Conservation (phyloP, 2,329 filamentous ascomycete species). For the Neofusicoccum sp. region DNA sequence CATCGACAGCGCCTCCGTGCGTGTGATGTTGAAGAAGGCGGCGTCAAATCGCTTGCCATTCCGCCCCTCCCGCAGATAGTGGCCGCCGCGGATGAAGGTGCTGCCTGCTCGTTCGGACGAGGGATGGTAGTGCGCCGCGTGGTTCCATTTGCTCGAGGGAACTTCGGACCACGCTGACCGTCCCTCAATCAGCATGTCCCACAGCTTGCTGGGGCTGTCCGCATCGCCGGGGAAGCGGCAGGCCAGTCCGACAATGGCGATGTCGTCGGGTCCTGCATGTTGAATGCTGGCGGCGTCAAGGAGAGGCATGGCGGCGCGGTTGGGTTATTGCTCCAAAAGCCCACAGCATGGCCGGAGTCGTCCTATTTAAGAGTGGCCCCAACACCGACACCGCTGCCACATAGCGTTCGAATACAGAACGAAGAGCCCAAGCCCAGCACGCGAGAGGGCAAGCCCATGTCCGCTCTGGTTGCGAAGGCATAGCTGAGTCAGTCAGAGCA, state of each 20-base stretch:
- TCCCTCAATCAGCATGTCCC: slow-evolving; percentile 22
- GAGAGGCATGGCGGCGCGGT: background rate
- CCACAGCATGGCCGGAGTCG: background rate
- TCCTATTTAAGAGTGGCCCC: background rate
- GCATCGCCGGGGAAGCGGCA: slow-evolving; percentile 28
- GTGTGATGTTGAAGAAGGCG: slow-evolving; percentile 23
- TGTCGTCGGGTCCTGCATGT: background rate
- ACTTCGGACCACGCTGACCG: background rate
- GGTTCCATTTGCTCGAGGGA: slow-evolving; percentile 32
- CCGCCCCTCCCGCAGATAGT: slow-evolving; percentile 19
- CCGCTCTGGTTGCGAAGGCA: background rate
- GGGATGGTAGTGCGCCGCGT: slow-evolving; percentile 23
- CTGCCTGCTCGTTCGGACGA: background rate
- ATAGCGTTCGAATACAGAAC: background rate
- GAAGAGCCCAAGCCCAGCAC: background rate
- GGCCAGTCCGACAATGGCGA: slow-evolving; percentile 41
- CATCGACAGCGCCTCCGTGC: slow-evolving; percentile 18
- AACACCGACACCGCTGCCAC: background rate
- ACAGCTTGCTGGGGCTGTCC: slow-evolving; percentile 29
- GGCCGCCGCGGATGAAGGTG: background rate
- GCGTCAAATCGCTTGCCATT: slow-evolving; percentile 21
- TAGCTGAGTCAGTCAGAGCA: background rate
- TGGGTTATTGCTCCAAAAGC: background rate
- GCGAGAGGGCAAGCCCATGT: background rate
- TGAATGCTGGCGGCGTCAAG: background rate